Percentiles rank a stretch among this genome's conserved stretches.
phyloP scores from a whole-genome alignment of 179 eudicot species.

The Beta corolliflora region DNA sequence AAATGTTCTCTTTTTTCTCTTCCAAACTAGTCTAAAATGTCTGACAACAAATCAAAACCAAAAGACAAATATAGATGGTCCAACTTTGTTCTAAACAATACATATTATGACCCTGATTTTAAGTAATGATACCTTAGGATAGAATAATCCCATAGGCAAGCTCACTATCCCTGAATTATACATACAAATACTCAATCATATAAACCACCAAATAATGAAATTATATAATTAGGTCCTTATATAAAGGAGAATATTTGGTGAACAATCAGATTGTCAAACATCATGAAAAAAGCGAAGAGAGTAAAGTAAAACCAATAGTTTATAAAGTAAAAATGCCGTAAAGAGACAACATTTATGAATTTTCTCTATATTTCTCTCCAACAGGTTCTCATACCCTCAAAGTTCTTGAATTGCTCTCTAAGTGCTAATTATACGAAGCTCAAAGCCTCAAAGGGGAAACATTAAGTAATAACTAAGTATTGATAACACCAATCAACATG shows the following conservation, averaged over 20 bases:
- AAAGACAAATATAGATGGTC: constrained; percentile 7
- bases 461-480: no score
- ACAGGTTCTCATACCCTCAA: no score
- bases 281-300: no score
- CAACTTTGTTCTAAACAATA: constrained; percentile 5
- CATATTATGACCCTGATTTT: background rate
- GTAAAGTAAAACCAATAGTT: no score
- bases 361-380: no score
- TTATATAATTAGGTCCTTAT: background rate
- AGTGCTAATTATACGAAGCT: no score
- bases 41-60: background rate
- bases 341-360: no score
- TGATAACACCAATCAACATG: no score
- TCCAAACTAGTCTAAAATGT: background rate
- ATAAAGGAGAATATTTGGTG: no score
- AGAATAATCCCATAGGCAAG: constrained; percentile 29
- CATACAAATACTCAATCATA: background rate
- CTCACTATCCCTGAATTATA: constrained; percentile 18
- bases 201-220: background rate
- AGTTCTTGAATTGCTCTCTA: no score
- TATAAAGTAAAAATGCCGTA: no score
- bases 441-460: no score
- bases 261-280: background rate
- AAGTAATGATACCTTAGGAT: constrained; percentile 6
- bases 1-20: background rate